A percentile compares a stretch with the other conserved stretches of the same genome.
Evolutionary conservation across 129 eudicot species (phyloP).

Genomic region (Lactuca saligna): DNA sequence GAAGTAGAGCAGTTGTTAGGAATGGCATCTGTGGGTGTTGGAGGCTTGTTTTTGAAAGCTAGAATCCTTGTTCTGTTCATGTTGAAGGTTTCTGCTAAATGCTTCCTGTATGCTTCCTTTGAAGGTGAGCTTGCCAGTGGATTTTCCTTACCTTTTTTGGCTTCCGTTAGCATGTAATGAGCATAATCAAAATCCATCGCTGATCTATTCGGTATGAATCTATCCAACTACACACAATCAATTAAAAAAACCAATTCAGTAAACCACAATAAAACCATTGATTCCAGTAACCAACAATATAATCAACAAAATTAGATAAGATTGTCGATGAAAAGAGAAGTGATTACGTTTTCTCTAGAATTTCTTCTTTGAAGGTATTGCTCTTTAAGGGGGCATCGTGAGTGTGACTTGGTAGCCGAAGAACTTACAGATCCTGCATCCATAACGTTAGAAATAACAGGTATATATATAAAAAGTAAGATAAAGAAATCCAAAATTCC

Average conservation of each 20-base stretch:
- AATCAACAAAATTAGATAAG: too few relatives aligned
- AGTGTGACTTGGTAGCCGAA: constrained; percentile 47
- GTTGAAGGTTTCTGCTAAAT: constrained; percentile 70
- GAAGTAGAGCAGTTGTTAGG: constrained; percentile 41
- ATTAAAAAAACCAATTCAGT: constrained; percentile 11
- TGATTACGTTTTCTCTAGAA: constrained; percentile 65
- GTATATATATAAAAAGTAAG: constrained; percentile 18
- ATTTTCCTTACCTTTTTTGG: constrained; percentile 79
- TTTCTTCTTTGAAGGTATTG: constrained; percentile 51
- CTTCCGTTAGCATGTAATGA: constrained; percentile 81
- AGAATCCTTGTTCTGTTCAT: constrained; percentile 85
- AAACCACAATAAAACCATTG: neutral
- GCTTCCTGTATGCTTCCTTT: constrained; percentile 88
- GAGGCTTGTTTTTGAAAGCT: constrained; percentile 98
- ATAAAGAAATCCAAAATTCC: constrained; percentile 3
- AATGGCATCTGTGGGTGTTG: constrained; percentile 51
- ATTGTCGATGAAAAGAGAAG: neutral
- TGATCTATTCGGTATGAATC: constrained; percentile 89
- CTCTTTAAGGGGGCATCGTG: constrained; percentile 67
- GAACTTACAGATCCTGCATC: constrained; percentile 65
- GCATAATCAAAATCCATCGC: constrained; percentile 95
- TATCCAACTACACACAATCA: constrained; percentile 66
- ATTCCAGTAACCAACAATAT: neutral
- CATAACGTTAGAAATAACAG: constrained; percentile 48
- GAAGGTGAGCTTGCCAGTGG: constrained; percentile 68